Percentiles rank a stretch among this genome's conserved stretches.
Conservation (phyloP, 2,329 filamentous ascomycete genomes). For the Neocatenulostroma microsporum region DNA sequence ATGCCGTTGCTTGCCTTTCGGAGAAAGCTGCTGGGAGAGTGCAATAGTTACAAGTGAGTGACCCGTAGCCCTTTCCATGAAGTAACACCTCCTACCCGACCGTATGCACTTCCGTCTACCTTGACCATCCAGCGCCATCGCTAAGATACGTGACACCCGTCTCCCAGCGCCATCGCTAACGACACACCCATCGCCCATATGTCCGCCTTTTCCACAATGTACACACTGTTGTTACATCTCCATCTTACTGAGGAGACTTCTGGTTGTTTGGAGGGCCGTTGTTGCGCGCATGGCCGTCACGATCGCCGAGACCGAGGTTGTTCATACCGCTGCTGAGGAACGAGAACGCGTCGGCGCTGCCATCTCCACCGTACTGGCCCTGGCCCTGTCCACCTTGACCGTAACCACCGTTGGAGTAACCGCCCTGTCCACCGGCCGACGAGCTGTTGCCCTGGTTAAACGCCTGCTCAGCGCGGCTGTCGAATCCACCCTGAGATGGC, state of each 20-base stretch:
- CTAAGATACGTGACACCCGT: no score
- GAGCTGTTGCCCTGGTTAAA: constrained; percentile 72
- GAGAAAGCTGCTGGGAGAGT: no score
- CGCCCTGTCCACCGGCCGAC: constrained; percentile 44
- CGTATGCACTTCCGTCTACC: no score
- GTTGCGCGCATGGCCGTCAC: constrained; percentile 40
- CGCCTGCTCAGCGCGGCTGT: constrained; percentile 88
- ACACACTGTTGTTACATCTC: not conserved
- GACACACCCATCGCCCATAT: no score
- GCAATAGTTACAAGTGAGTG: no score
- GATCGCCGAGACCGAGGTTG: constrained; percentile 61
- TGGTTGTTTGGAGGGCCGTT: constrained; percentile 11
- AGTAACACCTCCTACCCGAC: no score
- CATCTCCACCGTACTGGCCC: constrained; percentile 39
- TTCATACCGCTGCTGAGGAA: constrained; percentile 70
- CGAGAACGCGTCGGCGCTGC: constrained; percentile 67
- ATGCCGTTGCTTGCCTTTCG: no score
- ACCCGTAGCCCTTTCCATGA: no score
- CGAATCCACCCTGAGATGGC: constrained; percentile 59
- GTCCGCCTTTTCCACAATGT: no score
- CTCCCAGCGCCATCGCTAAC: no score
- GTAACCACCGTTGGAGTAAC: constrained; percentile 56
- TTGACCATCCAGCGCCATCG: no score
- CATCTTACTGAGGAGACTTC: constrained; percentile 28
- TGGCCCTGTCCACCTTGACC: constrained; percentile 48